These are phyloP conservation scores for Yamadazyma kanchanaburiensis DNA, from an alignment of 1,139 yeast species.

Conservation along the genomic window DNA sequence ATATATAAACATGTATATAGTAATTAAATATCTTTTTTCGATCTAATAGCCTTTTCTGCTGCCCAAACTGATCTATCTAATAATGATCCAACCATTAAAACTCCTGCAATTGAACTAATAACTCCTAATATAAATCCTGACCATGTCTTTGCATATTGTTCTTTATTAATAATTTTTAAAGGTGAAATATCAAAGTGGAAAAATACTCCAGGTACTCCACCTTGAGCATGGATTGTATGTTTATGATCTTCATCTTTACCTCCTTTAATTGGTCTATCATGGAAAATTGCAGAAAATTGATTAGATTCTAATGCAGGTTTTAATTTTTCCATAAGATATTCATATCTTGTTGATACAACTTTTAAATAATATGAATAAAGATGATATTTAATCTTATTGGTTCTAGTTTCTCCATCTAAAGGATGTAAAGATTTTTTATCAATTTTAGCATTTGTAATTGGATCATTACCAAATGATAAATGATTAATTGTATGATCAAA, in stretches of 20 bases:
- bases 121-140: slow-evolving; percentile 84
- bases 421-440: slow-evolving; percentile 56
- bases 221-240: slow-evolving; percentile 76
- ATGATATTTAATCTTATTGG: slow-evolving; percentile 50
- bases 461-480: slow-evolving; percentile 76
- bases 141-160: slow-evolving; percentile 75
- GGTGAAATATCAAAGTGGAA: slow-evolving; percentile 92
- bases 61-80: slow-evolving; percentile 86
- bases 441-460: slow-evolving; percentile 21
- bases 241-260: slow-evolving; percentile 92
- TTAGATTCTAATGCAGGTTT: slow-evolving; percentile 66
- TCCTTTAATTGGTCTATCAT: slow-evolving; percentile 79
- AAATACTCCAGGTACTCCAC: slow-evolving; percentile 90
- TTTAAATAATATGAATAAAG: slow-evolving; percentile 76
- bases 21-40: slow-evolving; percentile 55
- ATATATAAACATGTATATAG: slow-evolving; percentile 22
- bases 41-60: slow-evolving; percentile 75
- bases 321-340: slow-evolving; percentile 43
- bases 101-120: slow-evolving; percentile 89
- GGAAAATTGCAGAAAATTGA: slow-evolving; percentile 88
- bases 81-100: slow-evolving; percentile 86
- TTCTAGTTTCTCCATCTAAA: slow-evolving; percentile 51
- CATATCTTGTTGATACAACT: slow-evolving; percentile 88
- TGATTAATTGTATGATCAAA: slow-evolving; percentile 77
- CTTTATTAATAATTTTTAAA: slow-evolving; percentile 82